phyloP scores from a whole-genome alignment of 2,329 filamentous ascomycete genomes.

The Alternaria solani region DNA sequence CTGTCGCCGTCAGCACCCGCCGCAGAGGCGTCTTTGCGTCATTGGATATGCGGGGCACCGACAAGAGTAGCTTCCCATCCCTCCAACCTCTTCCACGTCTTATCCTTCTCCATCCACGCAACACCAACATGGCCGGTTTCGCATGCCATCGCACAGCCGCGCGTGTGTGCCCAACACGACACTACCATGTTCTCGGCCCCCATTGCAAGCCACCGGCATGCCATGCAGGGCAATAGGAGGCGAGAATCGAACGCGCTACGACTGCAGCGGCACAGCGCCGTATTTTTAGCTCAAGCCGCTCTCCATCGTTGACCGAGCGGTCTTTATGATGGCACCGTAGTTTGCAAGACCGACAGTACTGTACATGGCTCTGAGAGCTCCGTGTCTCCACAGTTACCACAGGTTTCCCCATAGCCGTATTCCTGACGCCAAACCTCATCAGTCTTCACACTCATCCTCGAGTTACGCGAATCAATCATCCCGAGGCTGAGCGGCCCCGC shows the following conservation, averaged over 20 bases:
- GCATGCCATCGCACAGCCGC: background rate
- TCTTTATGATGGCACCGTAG: background rate
- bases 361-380: background rate
- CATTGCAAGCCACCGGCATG: slow-evolving; percentile 14
- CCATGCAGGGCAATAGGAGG: slow-evolving; percentile 14
- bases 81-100: background rate
- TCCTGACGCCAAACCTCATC: slow-evolving; percentile 2
- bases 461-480: slow-evolving; percentile 5
- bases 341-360: background rate
- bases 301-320: background rate
- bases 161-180: background rate
- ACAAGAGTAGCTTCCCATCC: background rate
- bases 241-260: slow-evolving; percentile 17
- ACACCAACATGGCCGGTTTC: background rate
- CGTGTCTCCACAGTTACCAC: background rate
- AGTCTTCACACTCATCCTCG: slow-evolving; percentile 3
- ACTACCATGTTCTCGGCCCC: slow-evolving; percentile 19
- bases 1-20: background rate
- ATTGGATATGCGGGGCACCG: background rate
- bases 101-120: background rate
- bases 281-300: slow-evolving; percentile 27
- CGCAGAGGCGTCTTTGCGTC: background rate
- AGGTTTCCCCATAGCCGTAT: background rate
- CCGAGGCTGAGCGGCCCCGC: slow-evolving; percentile 11
- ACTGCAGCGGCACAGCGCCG: slow-evolving; percentile 18